A percentile compares a stretch with the other conserved stretches of the same genome.
phyloP scores from a whole-genome alignment of 208 protist genomes.

The Crithidia sp. region DNA sequence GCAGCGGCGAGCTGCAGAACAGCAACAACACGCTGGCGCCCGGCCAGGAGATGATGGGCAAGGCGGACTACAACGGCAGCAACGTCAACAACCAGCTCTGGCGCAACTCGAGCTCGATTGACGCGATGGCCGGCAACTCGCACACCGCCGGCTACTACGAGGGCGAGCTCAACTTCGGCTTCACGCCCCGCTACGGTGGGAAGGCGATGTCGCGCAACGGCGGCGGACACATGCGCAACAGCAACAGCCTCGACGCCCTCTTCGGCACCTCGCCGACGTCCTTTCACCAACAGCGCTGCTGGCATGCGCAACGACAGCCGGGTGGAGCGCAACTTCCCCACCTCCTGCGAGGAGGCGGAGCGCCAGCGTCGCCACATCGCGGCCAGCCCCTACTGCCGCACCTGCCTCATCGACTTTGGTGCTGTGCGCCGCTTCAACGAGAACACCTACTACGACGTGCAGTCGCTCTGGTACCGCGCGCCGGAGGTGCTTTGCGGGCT shows the following conservation, averaged over 20 bases:
- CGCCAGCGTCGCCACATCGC: constrained; percentile 1
- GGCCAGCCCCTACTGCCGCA: constrained; percentile 36
- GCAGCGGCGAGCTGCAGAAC: constrained; percentile 32
- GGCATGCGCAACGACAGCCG: constrained; percentile 22
- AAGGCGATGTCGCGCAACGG: constrained; percentile 7
- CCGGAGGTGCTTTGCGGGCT: constrained; percentile 92
- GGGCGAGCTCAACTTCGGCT: constrained; percentile 20
- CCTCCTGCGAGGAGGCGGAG: constrained; percentile 13
- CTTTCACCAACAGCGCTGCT: not conserved
- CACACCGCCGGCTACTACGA: constrained; percentile 15
- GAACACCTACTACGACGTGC: constrained; percentile 96
- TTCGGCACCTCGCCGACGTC: constrained; percentile 27
- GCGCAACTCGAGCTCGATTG: constrained; percentile 28
- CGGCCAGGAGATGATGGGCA: constrained; percentile 24
- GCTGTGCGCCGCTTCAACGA: constrained; percentile 96
- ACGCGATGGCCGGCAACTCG: constrained; percentile 16
- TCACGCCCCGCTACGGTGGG: constrained; percentile 14
- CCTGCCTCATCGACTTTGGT: constrained; percentile 97
- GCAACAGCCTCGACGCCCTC: constrained; percentile 27
- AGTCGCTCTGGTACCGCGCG: constrained; percentile 93
- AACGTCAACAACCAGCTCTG: constrained; percentile 34
- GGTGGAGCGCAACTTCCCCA: constrained; percentile 18
- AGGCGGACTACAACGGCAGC: constrained; percentile 17
- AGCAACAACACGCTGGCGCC: constrained; percentile 19
- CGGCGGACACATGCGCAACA: constrained; percentile 16